Conservation (phyloP, 192 early-diverging fungal genomes). For the Coemansia sp. region DNA sequence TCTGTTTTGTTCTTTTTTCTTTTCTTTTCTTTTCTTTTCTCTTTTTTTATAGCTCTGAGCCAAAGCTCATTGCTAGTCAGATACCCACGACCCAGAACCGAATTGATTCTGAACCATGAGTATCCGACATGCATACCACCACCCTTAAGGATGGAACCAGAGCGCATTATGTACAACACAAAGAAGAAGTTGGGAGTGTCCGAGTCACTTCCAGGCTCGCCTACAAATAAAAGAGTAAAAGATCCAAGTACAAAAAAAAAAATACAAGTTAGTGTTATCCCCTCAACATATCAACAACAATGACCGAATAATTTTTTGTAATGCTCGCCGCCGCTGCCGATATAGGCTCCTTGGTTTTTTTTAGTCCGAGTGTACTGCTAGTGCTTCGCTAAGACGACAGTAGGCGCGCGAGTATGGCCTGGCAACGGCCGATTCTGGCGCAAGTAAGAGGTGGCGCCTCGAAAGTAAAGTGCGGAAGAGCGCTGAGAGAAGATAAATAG, state of each 20-base stretch:
- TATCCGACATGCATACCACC: background rate
- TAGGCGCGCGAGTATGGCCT: background rate
- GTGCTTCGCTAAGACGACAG: background rate
- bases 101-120: background rate
- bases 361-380: background rate
- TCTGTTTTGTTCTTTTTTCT: background rate
- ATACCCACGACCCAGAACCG: background rate
- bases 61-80: background rate
- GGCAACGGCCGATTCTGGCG: background rate
- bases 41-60: background rate
- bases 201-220: background rate
- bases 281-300: background rate
- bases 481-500: too few species aligned
- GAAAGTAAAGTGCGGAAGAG: too few species aligned
- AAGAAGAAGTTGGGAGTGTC: background rate
- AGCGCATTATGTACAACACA: background rate
- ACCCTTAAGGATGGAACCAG: background rate
- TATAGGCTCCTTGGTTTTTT: background rate
- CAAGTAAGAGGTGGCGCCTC: background rate
- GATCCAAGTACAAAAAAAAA: background rate
- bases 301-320: background rate
- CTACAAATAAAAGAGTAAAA: background rate
- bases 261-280: background rate
- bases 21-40: background rate
- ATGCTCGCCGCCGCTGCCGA: background rate